Evolutionary conservation across 192 early-diverging fungal genomes (phyloP).

Genomic region (Cladochytrium replicatum): DNA sequence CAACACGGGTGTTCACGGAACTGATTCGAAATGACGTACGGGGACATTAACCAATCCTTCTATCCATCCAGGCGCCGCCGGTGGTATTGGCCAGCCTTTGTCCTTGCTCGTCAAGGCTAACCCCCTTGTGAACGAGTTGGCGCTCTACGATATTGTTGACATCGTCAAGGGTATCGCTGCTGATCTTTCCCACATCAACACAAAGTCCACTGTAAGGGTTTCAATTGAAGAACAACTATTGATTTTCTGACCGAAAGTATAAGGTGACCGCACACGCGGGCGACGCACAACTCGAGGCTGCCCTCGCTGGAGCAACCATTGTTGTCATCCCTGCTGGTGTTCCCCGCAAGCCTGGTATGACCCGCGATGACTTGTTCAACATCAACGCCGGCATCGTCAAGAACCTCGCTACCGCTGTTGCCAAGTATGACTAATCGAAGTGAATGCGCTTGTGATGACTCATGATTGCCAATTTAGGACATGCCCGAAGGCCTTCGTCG

Average conservation of each 20-base stretch:
- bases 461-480: constrained; percentile 2
- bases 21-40: no score
- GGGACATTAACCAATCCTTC: no score
- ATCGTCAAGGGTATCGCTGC: constrained; percentile 28
- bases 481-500: constrained; percentile 22
- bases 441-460: neutral
- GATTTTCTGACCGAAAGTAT: neutral
- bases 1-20: no score
- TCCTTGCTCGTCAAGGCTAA: constrained; percentile 16
- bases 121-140: constrained; percentile 17
- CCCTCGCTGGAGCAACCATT: constrained; percentile 11
- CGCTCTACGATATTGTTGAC: constrained; percentile 27
- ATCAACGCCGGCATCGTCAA: constrained; percentile 25
- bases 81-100: constrained; percentile 22
- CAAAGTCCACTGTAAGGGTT: constrained; percentile 8
- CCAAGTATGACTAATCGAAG: constrained; percentile 7
- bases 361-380: constrained; percentile 27
- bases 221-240: neutral
- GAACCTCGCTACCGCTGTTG: constrained; percentile 20
- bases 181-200: constrained; percentile 24
- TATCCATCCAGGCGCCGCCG: constrained; percentile 54
- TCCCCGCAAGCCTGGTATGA: constrained; percentile 22
- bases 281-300: constrained; percentile 22
- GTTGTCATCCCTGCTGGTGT: constrained; percentile 27
- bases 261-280: constrained; percentile 22